phyloP scores from a whole-genome alignment of 2,329 filamentous ascomycete species.

The Sporothrix euskadiensis region DNA sequence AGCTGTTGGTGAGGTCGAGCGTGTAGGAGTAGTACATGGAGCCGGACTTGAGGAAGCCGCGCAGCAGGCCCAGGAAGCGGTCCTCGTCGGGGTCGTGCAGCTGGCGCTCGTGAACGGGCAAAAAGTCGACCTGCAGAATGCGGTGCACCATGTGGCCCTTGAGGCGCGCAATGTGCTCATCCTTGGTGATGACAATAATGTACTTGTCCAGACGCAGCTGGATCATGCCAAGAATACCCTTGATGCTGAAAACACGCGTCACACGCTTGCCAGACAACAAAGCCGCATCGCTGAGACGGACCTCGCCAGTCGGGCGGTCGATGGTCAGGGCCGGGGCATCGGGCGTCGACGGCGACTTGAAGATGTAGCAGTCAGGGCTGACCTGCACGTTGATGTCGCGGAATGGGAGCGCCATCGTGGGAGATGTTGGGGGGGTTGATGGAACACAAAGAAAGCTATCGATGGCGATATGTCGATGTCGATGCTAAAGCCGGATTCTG shows the following conservation, averaged over 20 bases:
- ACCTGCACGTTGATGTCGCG: slow-evolving; percentile 97
- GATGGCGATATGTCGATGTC: background rate
- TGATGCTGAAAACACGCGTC: slow-evolving; percentile 80
- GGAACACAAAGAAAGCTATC: background rate
- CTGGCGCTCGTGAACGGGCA: slow-evolving; percentile 88
- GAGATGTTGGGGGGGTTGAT: background rate
- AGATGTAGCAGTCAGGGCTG: slow-evolving; percentile 88
- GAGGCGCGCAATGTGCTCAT: slow-evolving; percentile 82
- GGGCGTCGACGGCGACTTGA: slow-evolving; percentile 91
- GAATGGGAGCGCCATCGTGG: slow-evolving; percentile 63
- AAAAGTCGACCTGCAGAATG: slow-evolving; percentile 84
- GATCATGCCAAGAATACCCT: slow-evolving; percentile 91
- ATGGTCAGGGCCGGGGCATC: slow-evolving; percentile 84
- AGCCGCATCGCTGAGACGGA: slow-evolving; percentile 79
- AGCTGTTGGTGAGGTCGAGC: slow-evolving; percentile 92
- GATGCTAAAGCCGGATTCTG: background rate
- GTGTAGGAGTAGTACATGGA: slow-evolving; percentile 99
- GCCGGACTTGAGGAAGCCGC: slow-evolving; percentile 75
- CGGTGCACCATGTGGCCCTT: slow-evolving; percentile 98
- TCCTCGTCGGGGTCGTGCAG: slow-evolving; percentile 94
- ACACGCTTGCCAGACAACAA: slow-evolving; percentile 72
- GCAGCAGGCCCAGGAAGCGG: slow-evolving; percentile 79
- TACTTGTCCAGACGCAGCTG: slow-evolving; percentile 95
- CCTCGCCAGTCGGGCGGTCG: slow-evolving; percentile 87
- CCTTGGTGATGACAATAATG: slow-evolving; percentile 93